A percentile compares a stretch with the other conserved stretches of the same genome.
Evolutionary conservation across 805 yeast genomes (phyloP).

Genomic region (Helenozyma rhizophorensis): DNA sequence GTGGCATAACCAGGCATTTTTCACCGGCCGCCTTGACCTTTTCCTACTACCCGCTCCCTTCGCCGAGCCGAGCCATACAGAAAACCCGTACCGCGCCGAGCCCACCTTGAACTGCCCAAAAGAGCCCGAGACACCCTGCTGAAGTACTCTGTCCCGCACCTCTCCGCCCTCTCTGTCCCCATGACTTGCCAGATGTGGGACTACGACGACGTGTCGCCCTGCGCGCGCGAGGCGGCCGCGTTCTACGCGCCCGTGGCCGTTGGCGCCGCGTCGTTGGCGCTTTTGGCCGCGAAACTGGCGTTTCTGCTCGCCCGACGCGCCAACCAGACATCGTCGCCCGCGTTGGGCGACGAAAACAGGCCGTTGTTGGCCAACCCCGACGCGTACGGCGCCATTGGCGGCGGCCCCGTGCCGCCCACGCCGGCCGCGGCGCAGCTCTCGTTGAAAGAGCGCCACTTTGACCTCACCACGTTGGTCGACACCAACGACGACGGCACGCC

Average conservation of each 20-base stretch:
- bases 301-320: constrained; percentile 7
- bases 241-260: constrained; percentile 27
- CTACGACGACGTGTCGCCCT: constrained; percentile 56
- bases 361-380: constrained; percentile 32
- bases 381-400: constrained; percentile 28
- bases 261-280: constrained; percentile 24
- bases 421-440: constrained; percentile 13
- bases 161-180: no score
- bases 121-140: no score
- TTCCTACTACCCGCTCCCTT: no score
- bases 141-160: not conserved
- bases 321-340: constrained; percentile 1
- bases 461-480: constrained; percentile 51
- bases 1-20: no score
- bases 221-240: constrained; percentile 44
- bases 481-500: constrained; percentile 57
- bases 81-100: no score
- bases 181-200: constrained; percentile 41
- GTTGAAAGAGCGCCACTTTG: constrained; percentile 60
- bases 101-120: no score
- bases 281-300: constrained; percentile 17
- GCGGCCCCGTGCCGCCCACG: constrained; percentile 4
- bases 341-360: constrained; percentile 22
- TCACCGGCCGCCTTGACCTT: no score
- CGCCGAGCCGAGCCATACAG: no score